Conservation (phyloP, 2,329 filamentous ascomycete species). For the Aspergillus neoniger region DNA sequence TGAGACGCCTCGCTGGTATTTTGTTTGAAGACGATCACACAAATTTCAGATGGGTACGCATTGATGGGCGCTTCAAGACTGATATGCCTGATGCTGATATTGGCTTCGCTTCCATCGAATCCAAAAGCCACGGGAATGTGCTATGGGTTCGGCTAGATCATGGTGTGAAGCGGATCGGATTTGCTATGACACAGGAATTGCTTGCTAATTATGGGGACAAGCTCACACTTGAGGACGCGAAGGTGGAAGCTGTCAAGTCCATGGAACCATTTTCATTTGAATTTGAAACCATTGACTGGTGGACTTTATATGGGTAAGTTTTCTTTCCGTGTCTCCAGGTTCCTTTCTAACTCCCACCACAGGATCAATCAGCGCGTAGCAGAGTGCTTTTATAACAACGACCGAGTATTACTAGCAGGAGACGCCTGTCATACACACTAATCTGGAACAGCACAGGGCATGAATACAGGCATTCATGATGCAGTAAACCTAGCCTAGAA, state of each 20-base stretch:
- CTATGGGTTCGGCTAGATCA: constrained; percentile 33
- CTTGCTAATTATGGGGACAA: constrained; percentile 15
- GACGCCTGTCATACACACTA: constrained; percentile 56
- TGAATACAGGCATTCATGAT: constrained; percentile 57
- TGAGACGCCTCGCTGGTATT: constrained; percentile 45
- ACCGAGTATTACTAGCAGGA: constrained; percentile 48
- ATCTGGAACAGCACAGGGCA: constrained; percentile 55
- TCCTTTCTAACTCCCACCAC: background rate
- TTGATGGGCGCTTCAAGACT: constrained; percentile 28
- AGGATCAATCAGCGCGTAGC: constrained; percentile 45
- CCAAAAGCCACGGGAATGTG: constrained; percentile 29
- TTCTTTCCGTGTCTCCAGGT: background rate
- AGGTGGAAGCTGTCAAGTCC: constrained; percentile 22
- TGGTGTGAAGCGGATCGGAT: constrained; percentile 23
- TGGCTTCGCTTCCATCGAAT: constrained; percentile 19
- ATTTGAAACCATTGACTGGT: constrained; percentile 30
- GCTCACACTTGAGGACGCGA: constrained; percentile 21
- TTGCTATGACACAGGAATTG: constrained; percentile 21
- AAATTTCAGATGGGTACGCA: constrained; percentile 27
- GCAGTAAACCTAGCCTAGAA: constrained; percentile 58
- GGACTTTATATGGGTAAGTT: constrained; percentile 25
- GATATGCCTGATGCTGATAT: constrained; percentile 28
- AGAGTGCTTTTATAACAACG: constrained; percentile 41
- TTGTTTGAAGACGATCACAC: constrained; percentile 43
- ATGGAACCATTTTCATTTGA: constrained; percentile 24